Evolutionary conservation across 2,329 filamentous ascomycete genomes (phyloP), one percentile per base, ranked within the genome.

Genomic region (Paecilomyces fulvus): DNA sequence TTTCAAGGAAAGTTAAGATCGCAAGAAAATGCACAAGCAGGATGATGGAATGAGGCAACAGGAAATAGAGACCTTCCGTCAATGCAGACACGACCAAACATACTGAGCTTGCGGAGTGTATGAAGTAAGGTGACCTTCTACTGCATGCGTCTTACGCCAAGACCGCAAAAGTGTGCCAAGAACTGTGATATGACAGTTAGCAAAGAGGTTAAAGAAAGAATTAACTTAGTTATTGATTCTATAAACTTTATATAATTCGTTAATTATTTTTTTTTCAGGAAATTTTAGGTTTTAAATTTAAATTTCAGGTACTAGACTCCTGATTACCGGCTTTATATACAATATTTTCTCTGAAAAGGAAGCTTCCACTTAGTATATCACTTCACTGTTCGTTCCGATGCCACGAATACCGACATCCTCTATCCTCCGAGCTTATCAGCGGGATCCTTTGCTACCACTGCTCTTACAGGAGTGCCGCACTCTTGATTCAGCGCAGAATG

Each of bases 401-500:
- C 75, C 76, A 55, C 74, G 77, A 46, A 64, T 79, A 49, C 56
- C 70, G 11, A 70, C 67, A 51, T 58, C 62, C 9, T 57, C 71
- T n/a, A 65, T 78, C 49, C 60, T 67, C 54, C 64, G 65, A 53
- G 75, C 76, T 48, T 66, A 67, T 50, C 59, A 55, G 11, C 62
- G 70, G 50, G 63, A 73, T 43, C 63, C 62, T n/a, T 65, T 76
- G 21, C 67, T 79, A 2, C 67, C 74, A 5, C 58, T 71, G 3
- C 71, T 79, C 9, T 67, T 79, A 3, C 71, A 67, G 51, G 67
- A 75, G 64, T 78, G 76, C 54, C 75, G 76, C 30, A 69, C 76
- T 9, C 61, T 78, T 7, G 56, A 63, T 21, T 77, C 74, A 3
- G 76, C 76, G 17, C 70, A 65, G 30, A 78, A 76, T 64, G 77